Base-by-base conservation (phyloP, 345 rosid genomes). In the Rhodamnia rubescens region DNA sequence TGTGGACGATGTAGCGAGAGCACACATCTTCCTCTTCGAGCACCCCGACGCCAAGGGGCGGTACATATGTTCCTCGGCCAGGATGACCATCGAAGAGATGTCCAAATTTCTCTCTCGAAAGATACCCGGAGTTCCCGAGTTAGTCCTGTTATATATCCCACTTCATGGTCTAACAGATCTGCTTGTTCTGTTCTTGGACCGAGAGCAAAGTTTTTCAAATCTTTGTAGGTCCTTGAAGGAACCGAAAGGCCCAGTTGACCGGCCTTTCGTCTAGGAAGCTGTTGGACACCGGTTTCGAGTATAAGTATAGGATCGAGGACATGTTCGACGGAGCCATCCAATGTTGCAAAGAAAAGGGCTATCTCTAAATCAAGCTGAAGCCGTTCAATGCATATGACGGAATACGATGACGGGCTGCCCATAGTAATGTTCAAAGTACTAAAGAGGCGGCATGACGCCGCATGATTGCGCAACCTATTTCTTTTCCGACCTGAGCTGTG, bases 1-100 rank as follows among this genome's bases (percentile, higher is more conserved):
- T 40, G 85, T 85, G 6, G 94, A 92, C 52, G 94, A 91, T 55
- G 86, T 91, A 13, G 90, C 83, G 4, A 89, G 82, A 11, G 92
- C 91, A 55, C 92, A 91, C 42, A 92, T 92, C 22, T 91, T 90
- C 83, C 86, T 92, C 44, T 84, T 89, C 44, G 91, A 93, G 52
- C 27, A 83, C 59, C 83, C 90, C 1, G 51, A 87, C 11, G 89
- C 90, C 44, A 83, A 89, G 51, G 95, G 92, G 42, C 89, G 95
- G 29, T 87, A 92, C 53, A 87, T 82, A 50, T 92, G 92, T 88
- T 89, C 91, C n/a, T 84, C 90, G 0, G 27, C 83, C n/a, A 50
- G 1, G 1, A 4, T 89, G 10, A 87, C 90, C 6, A 83, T 87
- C 42, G 50, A 81, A 21, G 87, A 88, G 5, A 44, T 93, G 87